Base-by-base conservation (phyloP, 768 basidiomycete genomes). In the Saitozyma sp. region DNA sequence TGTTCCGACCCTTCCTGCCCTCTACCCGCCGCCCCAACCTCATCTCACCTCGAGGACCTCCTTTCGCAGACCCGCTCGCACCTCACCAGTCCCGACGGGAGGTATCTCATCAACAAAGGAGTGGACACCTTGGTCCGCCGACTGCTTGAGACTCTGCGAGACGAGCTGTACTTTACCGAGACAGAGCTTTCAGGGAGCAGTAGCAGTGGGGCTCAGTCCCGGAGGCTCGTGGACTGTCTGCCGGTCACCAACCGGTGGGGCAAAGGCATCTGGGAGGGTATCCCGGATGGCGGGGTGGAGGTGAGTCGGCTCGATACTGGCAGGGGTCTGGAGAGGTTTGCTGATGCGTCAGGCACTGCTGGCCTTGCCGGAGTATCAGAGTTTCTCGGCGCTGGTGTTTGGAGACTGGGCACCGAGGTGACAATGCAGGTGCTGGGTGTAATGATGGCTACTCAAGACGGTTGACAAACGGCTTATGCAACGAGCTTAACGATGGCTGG, bases 221-320 rank as follows among this genome's bases (percentile, higher is more conserved):
- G 90, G 54, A 82, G 89, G 51, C 78, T 96, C 13, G 94, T 91
- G 13, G 86, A 87, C 6, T 80, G 95, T 68, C 80, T 97, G 38
- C 93, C 92, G 5, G 88, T 86, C 0, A 80, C 96, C 48, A 86
- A 89, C 58, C 82, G 86, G 60, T 92, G 92, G 91, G 88, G 87
- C 70, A 73, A 74, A 50, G 62, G 63, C 14, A 70, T 77, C 8
- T 79, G 76, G 76, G 71, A 73, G 48, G 4, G 67, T 10, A 48
- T 76, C 11, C 78, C 78, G 9, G 78, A 75, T 57, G 59, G 58
- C 48, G 74, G 73, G 8, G 67, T 79, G 3, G 78, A 77, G 64
- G 74, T 77, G 58, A 69, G 73, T 66, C 37, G 19, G 10, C n/a
- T 17, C 6, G 41, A 17, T n/a, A 20, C 8, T 29, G 37, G 54